Percentiles rank a stretch among this genome's conserved stretches.
Evolutionary conservation across 805 yeast species (phyloP).

Genomic region (Wickerhamiella musiphila): DNA sequence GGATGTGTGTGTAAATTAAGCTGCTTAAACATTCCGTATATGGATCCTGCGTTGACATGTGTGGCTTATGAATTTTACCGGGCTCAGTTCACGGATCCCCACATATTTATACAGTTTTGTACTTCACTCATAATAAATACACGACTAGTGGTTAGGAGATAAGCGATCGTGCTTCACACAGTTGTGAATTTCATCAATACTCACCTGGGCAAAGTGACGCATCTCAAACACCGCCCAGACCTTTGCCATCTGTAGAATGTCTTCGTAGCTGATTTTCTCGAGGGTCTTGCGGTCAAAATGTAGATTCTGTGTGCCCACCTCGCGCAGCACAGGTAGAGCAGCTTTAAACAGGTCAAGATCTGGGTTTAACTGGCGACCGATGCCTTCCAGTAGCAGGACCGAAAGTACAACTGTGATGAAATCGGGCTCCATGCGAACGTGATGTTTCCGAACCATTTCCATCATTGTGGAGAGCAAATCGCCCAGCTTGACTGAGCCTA

Average conservation of each 20-base stretch:
- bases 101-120: too few species aligned
- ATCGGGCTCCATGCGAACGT: slow-evolving; percentile 95
- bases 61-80: too few species aligned
- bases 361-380: slow-evolving; percentile 88
- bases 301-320: slow-evolving; percentile 38
- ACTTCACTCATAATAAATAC: too few species aligned
- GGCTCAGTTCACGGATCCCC: too few species aligned
- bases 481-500: slow-evolving; percentile 84
- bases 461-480: slow-evolving; percentile 76
- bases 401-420: slow-evolving; percentile 93
- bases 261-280: slow-evolving; percentile 27
- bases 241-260: slow-evolving; percentile 63
- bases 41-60: too few species aligned
- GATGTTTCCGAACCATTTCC: slow-evolving; percentile 82
- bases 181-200: slow-evolving; percentile 47
- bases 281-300: slow-evolving; percentile 13
- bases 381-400: slow-evolving; percentile 77
- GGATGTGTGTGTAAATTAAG: too few species aligned
- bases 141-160: slow-evolving; percentile 40
- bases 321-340: slow-evolving; percentile 71
- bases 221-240: slow-evolving; percentile 86
- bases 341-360: slow-evolving; percentile 87
- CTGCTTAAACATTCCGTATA: too few species aligned
- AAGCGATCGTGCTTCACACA: slow-evolving; percentile 47
- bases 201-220: slow-evolving; percentile 67